phyloP scores from a whole-genome alignment of 2,329 filamentous ascomycete genomes.

The Sclerotinia subarctica region DNA sequence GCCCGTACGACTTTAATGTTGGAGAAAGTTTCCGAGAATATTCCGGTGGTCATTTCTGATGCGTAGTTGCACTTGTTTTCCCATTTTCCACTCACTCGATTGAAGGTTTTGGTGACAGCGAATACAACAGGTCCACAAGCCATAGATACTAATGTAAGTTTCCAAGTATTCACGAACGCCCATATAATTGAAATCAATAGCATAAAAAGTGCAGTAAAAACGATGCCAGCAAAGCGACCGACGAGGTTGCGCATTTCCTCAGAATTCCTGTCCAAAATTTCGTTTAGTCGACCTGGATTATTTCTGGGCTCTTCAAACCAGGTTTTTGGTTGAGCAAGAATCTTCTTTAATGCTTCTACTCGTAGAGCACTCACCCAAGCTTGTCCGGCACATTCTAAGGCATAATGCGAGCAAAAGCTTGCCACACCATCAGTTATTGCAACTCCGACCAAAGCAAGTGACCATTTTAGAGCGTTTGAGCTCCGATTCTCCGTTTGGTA shows the following conservation, averaged over 20 bases:
- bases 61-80: slow-evolving; percentile 65
- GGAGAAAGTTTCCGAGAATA: slow-evolving; percentile 72
- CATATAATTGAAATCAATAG: slow-evolving; percentile 66
- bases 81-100: slow-evolving; percentile 65
- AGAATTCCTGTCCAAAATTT: slow-evolving; percentile 74
- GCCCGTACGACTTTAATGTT: slow-evolving; percentile 77
- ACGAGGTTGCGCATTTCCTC: slow-evolving; percentile 86
- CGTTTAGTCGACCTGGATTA: slow-evolving; percentile 59
- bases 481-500: slow-evolving; percentile 45
- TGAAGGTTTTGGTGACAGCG: slow-evolving; percentile 61
- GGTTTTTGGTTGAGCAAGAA: slow-evolving; percentile 70
- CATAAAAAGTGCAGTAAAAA: slow-evolving; percentile 66
- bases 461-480: slow-evolving; percentile 51
- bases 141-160: slow-evolving; percentile 73
- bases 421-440: slow-evolving; percentile 63
- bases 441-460: slow-evolving; percentile 65
- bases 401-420: slow-evolving; percentile 64
- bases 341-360: slow-evolving; percentile 60
- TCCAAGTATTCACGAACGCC: slow-evolving; percentile 74
- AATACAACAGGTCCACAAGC: slow-evolving; percentile 66
- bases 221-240: slow-evolving; percentile 69
- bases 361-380: slow-evolving; percentile 74
- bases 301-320: slow-evolving; percentile 76
- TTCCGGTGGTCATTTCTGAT: slow-evolving; percentile 55
- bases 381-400: slow-evolving; percentile 70